Percentiles rank a stretch among this genome's conserved stretches.
Evolutionary conservation across 169 alveolate genomes (phyloP).

Genomic region (Cyclospora cayetanensis): DNA sequence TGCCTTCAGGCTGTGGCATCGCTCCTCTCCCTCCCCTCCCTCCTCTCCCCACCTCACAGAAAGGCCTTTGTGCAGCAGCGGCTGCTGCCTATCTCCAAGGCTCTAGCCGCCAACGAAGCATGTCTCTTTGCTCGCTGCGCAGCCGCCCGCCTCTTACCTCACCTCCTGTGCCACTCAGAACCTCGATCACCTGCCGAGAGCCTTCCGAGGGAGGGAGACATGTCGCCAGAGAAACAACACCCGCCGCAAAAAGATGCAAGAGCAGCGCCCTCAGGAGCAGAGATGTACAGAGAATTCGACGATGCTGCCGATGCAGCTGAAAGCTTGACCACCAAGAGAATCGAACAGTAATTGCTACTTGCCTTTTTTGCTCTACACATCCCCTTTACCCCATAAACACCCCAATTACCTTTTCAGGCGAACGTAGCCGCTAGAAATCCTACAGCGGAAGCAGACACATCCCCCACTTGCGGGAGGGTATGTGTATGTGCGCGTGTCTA

Average conservation of each 20-base stretch:
- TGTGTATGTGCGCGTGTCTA: too few species aligned
- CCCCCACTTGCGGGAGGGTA: too few species aligned
- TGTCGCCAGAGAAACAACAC: neutral
- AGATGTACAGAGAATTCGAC: neutral
- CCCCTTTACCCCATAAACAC: too few species aligned
- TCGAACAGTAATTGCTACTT: neutral
- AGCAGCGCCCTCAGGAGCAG: neutral
- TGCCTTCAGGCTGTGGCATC: neutral
- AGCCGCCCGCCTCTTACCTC: constrained; percentile 22
- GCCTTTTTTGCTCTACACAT: neutral
- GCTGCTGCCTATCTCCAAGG: neutral
- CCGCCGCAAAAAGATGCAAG: neutral
- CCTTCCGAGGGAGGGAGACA: neutral
- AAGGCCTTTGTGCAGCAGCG: neutral
- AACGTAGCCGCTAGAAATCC: too few species aligned
- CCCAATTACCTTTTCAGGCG: too few species aligned
- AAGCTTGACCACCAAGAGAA: neutral
- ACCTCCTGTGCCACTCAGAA: neutral
- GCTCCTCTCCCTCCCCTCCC: neutral
- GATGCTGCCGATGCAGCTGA: neutral
- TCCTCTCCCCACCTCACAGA: neutral
- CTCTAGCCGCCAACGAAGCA: neutral
- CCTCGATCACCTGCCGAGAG: too few species aligned
- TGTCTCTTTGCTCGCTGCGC: constrained; percentile 28
- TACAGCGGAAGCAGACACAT: too few species aligned